Evolutionary conservation across 768 basidiomycete species (phyloP), one percentile per base, ranked within the genome.

Genomic region (Sarcodon aspratus): DNA sequence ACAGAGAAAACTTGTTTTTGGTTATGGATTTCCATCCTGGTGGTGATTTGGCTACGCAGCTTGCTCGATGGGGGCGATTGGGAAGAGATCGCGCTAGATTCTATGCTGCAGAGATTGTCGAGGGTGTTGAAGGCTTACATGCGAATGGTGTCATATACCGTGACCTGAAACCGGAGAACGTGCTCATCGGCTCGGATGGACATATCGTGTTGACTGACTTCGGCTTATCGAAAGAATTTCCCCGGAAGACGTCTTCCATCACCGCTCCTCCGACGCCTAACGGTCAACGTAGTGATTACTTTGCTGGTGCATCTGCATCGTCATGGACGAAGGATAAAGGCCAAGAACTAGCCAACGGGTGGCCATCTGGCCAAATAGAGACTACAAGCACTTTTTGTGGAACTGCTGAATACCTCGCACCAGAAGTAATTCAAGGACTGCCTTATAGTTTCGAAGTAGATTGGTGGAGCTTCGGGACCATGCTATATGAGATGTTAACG

Each of bases 191-290:
- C 45, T 78, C 79, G 2, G 87, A 93, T 56, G 96, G 96, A 0
- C 96, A 99, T 63, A 92, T 97, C 54, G 91, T 98, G 37, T 74
- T 99, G 34, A 97, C 94, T 21, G 96, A 98, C 69, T 99, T 99
- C 60, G 96, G 96, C 21, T 72, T 92, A 15, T 92, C 89, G 32
- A 94, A 92, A 57, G 90, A 92, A 66, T 94, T 94, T 61, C 80
- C 87, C 10, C 75, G 82, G 27, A 70, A 72, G 15, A 60, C 62
- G 13, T 54, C 60, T 35, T 57, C 74, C 21, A 62, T 60, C 38
- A 78, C 76, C 6, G 70, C 75, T 9, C 76, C 84, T 0, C 65
- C 82, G 0, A 80, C 84, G 7, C 79, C 81, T 3, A 70, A 71
- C 3, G 76, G 73, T 13, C 55, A 61, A 6, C 67, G 69, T 9